These are phyloP conservation scores for Spongispora temasekensis DNA, from an alignment of 1,284 basidiomycete genomes.

Conservation along the genomic window DNA sequence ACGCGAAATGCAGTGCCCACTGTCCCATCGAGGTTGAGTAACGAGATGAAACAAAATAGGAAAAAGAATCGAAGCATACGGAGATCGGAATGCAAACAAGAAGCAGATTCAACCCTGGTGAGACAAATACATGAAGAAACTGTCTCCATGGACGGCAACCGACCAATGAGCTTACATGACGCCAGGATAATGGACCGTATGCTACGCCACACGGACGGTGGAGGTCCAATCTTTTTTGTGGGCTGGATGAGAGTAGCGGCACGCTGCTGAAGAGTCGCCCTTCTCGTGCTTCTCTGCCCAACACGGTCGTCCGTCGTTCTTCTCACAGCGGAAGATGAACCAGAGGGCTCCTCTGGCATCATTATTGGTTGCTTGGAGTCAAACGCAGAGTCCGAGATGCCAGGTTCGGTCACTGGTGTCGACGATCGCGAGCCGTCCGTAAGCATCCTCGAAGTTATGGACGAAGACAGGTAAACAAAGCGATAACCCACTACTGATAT, in stretches of 20 bases:
- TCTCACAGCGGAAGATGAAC: constrained; percentile 18
- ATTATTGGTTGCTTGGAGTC: constrained; percentile 10
- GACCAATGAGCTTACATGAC: constrained; percentile 47
- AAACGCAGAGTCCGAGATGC: constrained; percentile 6
- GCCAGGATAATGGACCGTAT: constrained; percentile 49
- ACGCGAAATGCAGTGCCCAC: constrained; percentile 74
- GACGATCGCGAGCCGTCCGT: constrained; percentile 18
- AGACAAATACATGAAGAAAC: constrained; percentile 5
- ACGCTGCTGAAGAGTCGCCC: constrained; percentile 10
- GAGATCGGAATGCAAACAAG: constrained; percentile 70
- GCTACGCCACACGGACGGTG: constrained; percentile 47
- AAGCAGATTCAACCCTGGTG: constrained; percentile 63
- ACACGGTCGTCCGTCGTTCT: background rate
- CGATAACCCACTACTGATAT: constrained; percentile 12
- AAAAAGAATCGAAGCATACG: constrained; percentile 41
- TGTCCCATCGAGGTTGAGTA: constrained; percentile 29
- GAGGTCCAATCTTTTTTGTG: constrained; percentile 37
- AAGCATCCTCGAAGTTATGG: constrained; percentile 6
- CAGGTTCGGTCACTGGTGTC: constrained; percentile 19
- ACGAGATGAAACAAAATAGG: constrained; percentile 3
- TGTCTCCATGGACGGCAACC: too few relatives aligned
- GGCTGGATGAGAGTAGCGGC: constrained; percentile 36
- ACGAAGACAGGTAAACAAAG: background rate
- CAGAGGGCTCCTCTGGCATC: constrained; percentile 2
- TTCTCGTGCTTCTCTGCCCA: constrained; percentile 11